Evolutionary conservation across 164 flowering plant genomes (phyloP), one percentile per base, ranked within the genome.

Genomic region (Umbellularia californica): DNA sequence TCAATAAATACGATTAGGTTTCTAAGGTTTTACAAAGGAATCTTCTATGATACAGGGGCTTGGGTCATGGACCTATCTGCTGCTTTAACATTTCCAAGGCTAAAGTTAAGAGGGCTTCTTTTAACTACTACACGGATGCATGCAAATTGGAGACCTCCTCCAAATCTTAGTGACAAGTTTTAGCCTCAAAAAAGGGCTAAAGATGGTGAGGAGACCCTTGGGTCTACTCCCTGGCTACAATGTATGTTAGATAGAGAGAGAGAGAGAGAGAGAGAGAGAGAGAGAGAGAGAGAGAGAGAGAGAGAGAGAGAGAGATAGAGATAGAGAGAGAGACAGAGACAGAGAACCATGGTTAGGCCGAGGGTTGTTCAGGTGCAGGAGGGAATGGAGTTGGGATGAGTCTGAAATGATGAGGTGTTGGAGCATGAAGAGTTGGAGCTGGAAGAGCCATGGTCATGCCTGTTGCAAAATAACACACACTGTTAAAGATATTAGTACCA

Each of bases 391-490:
- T 24, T 2, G 80, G 80, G 51, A 78, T 66, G 75, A 80, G 74
- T 82, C 85, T 84, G 75, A 85, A 92, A 75, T 85, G 91, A 81
- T 87, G 91, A 65, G 95, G 86, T 68, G 90, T 80, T 68, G 91
- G 85, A 23, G 91, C 88, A 70, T 80, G 94, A 22, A 80, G 76
- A 60, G 78, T 58, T 76, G 83, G 79, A 71, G 80, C 72, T 12
- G 75, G 58, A 50, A 88, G 88, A 73, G 90, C 87, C 95, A 87
- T 83, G 79, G 83, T 91, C 85, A 94, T 84, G 94, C 98, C 98
- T 94, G 97, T 75, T 90, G 90, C 84, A 89, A 86, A 88, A 91
- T 86, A 85, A 92, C 88, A 78, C 88, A 90, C 85, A 94, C 97
- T 94, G 94, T 88, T 89, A 90, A 82, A 88, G 85, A 87, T 84